Percentiles rank a stretch among this genome's conserved stretches.
These are phyloP conservation scores for Xylariaceae sp. DNA, from an alignment of 2,329 filamentous ascomycete genomes.

Conservation along the genomic window DNA sequence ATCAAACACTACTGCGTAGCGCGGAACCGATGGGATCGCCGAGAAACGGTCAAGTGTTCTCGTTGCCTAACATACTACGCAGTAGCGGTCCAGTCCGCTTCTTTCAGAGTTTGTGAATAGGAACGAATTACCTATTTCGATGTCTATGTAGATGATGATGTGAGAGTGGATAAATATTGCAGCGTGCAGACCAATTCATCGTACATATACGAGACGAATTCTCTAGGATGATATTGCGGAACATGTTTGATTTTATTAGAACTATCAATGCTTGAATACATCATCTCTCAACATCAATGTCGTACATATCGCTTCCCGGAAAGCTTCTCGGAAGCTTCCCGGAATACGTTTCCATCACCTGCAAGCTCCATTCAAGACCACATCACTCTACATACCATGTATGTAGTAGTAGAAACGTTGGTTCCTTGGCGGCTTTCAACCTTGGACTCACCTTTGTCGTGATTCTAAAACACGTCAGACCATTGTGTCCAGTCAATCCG, in stretches of 20 bases:
- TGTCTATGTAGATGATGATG: neutral
- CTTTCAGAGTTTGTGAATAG: neutral
- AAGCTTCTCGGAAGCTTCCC: neutral
- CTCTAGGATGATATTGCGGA: no score
- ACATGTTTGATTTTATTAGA: neutral
- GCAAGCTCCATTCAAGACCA: neutral
- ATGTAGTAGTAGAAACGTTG: neutral
- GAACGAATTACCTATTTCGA: neutral
- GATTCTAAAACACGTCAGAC: neutral
- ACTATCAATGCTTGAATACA: neutral
- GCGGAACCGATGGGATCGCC: neutral
- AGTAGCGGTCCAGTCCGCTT: neutral
- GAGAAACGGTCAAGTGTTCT: neutral
- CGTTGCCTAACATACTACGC: neutral
- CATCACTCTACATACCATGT: no score
- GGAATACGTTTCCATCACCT: neutral
- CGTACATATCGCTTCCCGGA: neutral
- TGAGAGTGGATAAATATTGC: neutral
- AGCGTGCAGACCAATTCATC: neutral
- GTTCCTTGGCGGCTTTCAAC: neutral
- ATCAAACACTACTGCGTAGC: neutral
- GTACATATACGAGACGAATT: neutral
- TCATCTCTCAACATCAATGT: neutral
- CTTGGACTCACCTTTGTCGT: neutral
- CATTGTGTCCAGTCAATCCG: neutral